Evolutionary conservation across 2,329 filamentous ascomycete species (phyloP), one percentile per base, ranked within the genome.

Genomic region (Leptosphaerulina australis): DNA sequence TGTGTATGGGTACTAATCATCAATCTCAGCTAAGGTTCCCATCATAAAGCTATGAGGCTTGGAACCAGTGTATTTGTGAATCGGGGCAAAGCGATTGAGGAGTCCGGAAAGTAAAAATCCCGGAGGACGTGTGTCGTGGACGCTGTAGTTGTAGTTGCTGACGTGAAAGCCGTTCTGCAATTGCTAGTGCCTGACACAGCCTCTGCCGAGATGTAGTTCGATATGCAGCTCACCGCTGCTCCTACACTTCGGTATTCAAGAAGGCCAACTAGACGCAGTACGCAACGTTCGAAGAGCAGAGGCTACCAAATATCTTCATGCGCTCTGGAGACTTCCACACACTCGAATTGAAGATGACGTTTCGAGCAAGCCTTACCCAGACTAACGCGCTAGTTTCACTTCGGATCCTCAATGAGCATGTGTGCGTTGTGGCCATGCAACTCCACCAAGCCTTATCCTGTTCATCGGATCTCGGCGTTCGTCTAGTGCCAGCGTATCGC

Each of bases 21-120:
- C 34, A 34, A 17, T 10, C 28, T 55, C 52, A 62, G 58, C 56
- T 56, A 24, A 50, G 44, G 40, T 28, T 47, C 22, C 33, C 20
- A 51, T 33, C 15, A 18, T 49, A 37, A 38, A 29, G 33, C 8
- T 31, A 22, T 29, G 40, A 41, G 29, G 35, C 46, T 18, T 17
- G 22, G 53, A 30, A 33, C 34, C 15, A 38, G 35, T 15, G 25
- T 28, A 36, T 50, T 38, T 47, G 49, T 39, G 35, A 12, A 25
- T 17, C 14, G 45, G 39, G 55, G 28, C 31, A 31, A 7, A 34
- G 52, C 52, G 55, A 59, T 36, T n/a, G n/a, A 45, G 34, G 36
- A 31, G 28, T 39, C 55, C 60, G 63, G 64, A 39, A 56, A 49
- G 14, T 50, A 30, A 17, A 55, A 18, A 41, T 63, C 25, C 62